Evolutionary conservation across 495 filamentous ascomycete genomes (phyloP).

Genomic region (Terfezia claveryi): DNA sequence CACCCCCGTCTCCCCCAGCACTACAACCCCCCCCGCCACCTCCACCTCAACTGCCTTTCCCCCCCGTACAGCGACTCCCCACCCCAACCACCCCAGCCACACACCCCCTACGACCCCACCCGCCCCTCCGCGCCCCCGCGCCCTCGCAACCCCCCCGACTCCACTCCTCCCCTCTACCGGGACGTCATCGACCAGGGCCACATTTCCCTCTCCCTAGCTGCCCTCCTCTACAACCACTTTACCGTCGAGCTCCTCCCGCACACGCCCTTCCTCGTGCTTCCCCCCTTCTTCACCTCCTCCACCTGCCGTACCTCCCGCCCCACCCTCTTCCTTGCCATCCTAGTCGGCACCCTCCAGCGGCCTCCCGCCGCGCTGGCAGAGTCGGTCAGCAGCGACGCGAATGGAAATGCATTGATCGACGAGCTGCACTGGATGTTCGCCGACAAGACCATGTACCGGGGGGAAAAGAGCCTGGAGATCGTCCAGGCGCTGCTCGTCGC

Average conservation of each 20-base stretch:
- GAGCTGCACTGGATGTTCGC: slow-evolving; percentile 54
- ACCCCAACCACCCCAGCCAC: too few species aligned
- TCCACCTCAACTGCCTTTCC: too few species aligned
- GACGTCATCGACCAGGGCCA: slow-evolving; percentile 55
- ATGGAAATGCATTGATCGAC: slow-evolving; percentile 37
- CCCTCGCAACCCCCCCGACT: too few species aligned
- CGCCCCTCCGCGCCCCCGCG: too few species aligned
- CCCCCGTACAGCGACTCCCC: too few species aligned
- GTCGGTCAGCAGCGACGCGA: slow-evolving; percentile 27
- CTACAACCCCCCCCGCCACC: too few species aligned
- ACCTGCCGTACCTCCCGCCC: slow-evolving; percentile 52
- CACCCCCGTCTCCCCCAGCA: too few species aligned
- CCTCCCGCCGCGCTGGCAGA: background rate
- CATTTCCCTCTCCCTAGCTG: slow-evolving; percentile 38
- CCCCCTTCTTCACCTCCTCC: slow-evolving; percentile 37
- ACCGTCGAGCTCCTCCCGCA: slow-evolving; percentile 43
- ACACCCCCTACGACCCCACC: too few species aligned
- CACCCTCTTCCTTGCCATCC: slow-evolving; percentile 57
- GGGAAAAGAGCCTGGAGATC: slow-evolving; percentile 68
- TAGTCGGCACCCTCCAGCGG: slow-evolving; percentile 16
- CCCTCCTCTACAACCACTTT: slow-evolving; percentile 45
- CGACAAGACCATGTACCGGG: slow-evolving; percentile 48
- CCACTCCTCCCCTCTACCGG: slow-evolving; percentile 2
- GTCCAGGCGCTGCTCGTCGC: slow-evolving; percentile 57
- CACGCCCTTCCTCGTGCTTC: slow-evolving; percentile 61